Conservation (phyloP, 2,329 filamentous ascomycete species). For the Colletotrichum graminicola region DNA sequence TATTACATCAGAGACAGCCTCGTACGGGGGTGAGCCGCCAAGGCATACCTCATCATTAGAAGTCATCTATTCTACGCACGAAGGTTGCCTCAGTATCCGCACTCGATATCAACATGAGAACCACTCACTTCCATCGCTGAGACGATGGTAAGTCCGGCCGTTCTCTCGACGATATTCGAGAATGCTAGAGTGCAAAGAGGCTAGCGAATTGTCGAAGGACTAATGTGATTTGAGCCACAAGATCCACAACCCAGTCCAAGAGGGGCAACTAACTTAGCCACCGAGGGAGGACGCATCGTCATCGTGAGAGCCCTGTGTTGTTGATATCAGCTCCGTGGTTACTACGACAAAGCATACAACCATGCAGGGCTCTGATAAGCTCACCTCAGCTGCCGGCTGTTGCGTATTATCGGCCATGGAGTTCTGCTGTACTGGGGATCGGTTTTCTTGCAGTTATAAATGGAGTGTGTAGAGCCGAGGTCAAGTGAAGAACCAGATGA, state of each 20-base stretch:
- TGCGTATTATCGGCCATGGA: slow-evolving; percentile 11
- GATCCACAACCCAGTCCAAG: not conserved
- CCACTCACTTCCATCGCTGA: slow-evolving; percentile 45
- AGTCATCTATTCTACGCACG: slow-evolving; percentile 16
- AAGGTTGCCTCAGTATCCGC: not conserved
- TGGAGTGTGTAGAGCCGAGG: not conserved
- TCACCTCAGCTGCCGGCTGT: not conserved
- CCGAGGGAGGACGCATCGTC: slow-evolving; percentile 11
- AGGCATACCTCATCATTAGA: slow-evolving; percentile 32
- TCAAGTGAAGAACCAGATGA: not conserved
- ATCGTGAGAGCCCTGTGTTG: not conserved
- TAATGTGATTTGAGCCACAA: not conserved
- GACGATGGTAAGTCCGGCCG: slow-evolving; percentile 22
- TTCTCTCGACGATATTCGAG: slow-evolving; percentile 26
- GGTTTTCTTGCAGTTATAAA: too few species aligned
- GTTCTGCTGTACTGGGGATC: too few species aligned
- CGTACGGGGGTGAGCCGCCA: too few species aligned
- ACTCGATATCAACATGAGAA: accelerated
- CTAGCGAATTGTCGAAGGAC: not conserved
- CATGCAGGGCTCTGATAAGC: not conserved
- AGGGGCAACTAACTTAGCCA: not conserved
- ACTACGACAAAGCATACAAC: accelerated
- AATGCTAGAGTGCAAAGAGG: slow-evolving; percentile 16
- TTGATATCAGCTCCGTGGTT: not conserved
- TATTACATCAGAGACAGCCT: not conserved